Evolutionary conservation across 2,329 filamentous ascomycete species (phyloP).

Genomic region (Aspergillus tamarii): DNA sequence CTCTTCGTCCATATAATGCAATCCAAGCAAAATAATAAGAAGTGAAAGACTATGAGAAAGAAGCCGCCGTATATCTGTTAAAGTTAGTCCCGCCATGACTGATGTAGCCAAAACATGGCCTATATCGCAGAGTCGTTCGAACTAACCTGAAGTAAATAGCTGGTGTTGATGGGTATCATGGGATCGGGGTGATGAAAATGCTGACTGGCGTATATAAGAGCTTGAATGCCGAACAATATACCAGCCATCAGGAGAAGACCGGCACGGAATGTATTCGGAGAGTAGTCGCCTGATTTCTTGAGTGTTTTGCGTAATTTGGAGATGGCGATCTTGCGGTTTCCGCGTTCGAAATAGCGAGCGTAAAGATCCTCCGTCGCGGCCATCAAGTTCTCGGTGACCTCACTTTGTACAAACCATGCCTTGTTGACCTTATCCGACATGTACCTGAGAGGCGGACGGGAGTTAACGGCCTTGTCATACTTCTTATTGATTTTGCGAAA

Average conservation of each 20-base stretch:
- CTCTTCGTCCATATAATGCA: slow-evolving; percentile 80
- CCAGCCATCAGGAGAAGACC: slow-evolving; percentile 71
- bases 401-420: slow-evolving; percentile 88
- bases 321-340: slow-evolving; percentile 88
- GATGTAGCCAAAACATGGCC: not conserved
- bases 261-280: slow-evolving; percentile 61
- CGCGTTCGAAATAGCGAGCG: slow-evolving; percentile 88
- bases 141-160: slow-evolving; percentile 69
- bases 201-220: slow-evolving; percentile 62
- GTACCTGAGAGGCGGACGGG: slow-evolving; percentile 76
- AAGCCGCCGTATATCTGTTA: slow-evolving; percentile 85
- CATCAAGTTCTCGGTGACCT: slow-evolving; percentile 79
- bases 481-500: slow-evolving; percentile 99
- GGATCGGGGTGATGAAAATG: slow-evolving; percentile 56
- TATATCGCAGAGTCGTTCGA: not conserved
- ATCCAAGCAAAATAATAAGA: slow-evolving; percentile 81
- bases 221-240: slow-evolving; percentile 67
- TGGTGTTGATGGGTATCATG: slow-evolving; percentile 56
- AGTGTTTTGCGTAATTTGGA: slow-evolving; percentile 79
- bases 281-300: slow-evolving; percentile 61
- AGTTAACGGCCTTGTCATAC: slow-evolving; percentile 87
- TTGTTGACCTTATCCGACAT: slow-evolving; percentile 91
- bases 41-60: slow-evolving; percentile 79
- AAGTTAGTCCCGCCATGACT: slow-evolving; percentile 25
- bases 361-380: slow-evolving; percentile 86